These are phyloP conservation scores for Hebeloma cylindrosporum DNA, from an alignment of 768 basidiomycete species.

Conservation along the genomic window DNA sequence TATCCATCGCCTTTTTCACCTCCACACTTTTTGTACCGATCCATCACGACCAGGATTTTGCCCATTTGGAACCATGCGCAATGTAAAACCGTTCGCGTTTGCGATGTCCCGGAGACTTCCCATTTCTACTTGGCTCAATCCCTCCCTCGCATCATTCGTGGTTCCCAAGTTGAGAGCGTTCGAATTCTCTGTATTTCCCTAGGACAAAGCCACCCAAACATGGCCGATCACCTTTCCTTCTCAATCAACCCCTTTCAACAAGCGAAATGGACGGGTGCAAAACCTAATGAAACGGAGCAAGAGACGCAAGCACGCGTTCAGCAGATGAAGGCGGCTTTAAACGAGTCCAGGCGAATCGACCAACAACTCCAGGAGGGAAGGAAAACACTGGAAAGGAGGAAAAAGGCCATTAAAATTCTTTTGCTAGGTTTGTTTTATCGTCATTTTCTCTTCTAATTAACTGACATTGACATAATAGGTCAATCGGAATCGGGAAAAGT, in stretches of 20 bases:
- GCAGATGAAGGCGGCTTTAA: slow-evolving; percentile 40
- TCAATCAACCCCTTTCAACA: slow-evolving; percentile 30
- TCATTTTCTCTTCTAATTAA: background rate
- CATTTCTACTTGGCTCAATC: background rate
- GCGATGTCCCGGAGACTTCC: no score
- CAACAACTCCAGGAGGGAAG: slow-evolving; percentile 43
- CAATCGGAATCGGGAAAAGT: slow-evolving; percentile 64
- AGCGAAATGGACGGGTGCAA: slow-evolving; percentile 23
- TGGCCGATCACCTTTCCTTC: no score
- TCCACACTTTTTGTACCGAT: slow-evolving; percentile 1
- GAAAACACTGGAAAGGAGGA: slow-evolving; percentile 47
- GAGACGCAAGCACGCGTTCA: slow-evolving; percentile 35
- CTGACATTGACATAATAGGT: slow-evolving; percentile 33
- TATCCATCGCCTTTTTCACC: slow-evolving; percentile 3
- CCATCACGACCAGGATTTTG: slow-evolving; percentile 16
- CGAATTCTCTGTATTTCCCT: no score
- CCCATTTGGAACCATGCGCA: slow-evolving; percentile 11
- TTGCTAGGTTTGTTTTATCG: slow-evolving; percentile 43
- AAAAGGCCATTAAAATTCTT: slow-evolving; percentile 53
- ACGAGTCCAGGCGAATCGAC: slow-evolving; percentile 50
- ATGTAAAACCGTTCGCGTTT: background rate
- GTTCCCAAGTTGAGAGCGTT: no score
- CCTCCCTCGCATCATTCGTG: no score
- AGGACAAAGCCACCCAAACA: slow-evolving; percentile 9
- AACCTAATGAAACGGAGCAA: slow-evolving; percentile 33